A percentile compares a stretch with the other conserved stretches of the same genome.
Evolutionary conservation across 129 eudicot genomes (phyloP).

Genomic region (Chrysanthemum lavandulifolium): DNA sequence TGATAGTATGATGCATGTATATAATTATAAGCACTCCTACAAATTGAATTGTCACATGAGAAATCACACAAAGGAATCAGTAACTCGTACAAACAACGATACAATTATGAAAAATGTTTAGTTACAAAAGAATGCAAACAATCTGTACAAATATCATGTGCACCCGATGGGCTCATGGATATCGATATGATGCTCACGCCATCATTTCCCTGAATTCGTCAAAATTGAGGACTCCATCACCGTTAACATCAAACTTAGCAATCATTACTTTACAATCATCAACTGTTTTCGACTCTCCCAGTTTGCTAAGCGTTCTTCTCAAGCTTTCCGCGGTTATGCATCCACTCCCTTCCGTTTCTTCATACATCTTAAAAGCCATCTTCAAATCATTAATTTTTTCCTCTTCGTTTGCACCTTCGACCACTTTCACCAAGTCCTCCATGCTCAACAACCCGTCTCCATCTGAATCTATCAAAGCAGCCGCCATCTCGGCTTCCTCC

Average conservation of each 20-base stretch:
- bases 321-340: background rate
- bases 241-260: background rate
- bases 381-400: background rate
- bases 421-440: slow-evolving; percentile 1
- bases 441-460: slow-evolving; percentile 5
- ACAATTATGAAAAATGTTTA: too few species aligned
- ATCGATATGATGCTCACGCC: background rate
- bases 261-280: slow-evolving; percentile 1
- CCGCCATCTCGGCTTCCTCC: slow-evolving; percentile 1
- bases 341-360: slow-evolving; percentile 7
- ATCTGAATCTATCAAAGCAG: background rate
- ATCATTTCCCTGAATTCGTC: background rate
- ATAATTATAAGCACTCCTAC: too few species aligned
- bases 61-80: too few species aligned
- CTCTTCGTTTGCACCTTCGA: slow-evolving; percentile 13
- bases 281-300: slow-evolving; percentile 6
- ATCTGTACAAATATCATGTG: too few species aligned
- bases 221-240: background rate
- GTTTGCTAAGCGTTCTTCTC: background rate
- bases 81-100: too few species aligned
- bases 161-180: too few species aligned
- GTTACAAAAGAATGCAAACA: too few species aligned
- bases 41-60: too few species aligned
- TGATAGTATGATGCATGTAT: too few species aligned
- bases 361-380: slow-evolving; percentile 15